Conservation (phyloP, 768 basidiomycete species). For the Boletus patriciae region DNA sequence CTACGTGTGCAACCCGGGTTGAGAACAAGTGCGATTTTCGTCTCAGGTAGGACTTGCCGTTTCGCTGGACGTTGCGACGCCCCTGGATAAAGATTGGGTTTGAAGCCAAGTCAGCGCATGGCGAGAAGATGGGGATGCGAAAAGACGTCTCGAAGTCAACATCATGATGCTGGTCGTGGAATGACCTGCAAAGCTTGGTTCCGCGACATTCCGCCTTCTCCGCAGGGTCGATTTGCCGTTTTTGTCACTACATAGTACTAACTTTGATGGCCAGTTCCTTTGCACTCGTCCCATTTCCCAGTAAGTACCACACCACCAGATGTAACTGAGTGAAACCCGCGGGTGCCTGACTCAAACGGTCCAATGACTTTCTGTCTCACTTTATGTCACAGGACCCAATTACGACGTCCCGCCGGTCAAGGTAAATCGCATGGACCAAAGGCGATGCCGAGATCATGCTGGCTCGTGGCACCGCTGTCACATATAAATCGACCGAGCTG, state of each 20-base stretch:
- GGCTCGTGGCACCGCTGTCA: too few relatives aligned
- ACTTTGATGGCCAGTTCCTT: too few relatives aligned
- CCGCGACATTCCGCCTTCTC: conserved; percentile 3
- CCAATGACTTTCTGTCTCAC: neutral
- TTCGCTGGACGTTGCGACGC: conserved; percentile 21
- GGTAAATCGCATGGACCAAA: neutral
- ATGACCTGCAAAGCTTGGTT: neutral
- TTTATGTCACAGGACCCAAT: neutral
- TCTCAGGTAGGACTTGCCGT: conserved; percentile 10
- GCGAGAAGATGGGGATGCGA: conserved; percentile 1
- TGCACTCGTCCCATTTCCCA: too few relatives aligned
- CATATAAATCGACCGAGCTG: neutral
- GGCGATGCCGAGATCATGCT: too few relatives aligned
- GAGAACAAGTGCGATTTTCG: neutral
- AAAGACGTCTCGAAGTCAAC: neutral
- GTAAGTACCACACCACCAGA: neutral
- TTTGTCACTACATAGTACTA: neutral
- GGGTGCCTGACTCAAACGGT: neutral
- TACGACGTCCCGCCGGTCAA: neutral
- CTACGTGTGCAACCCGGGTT: too few relatives aligned
- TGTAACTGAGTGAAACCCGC: conserved; percentile 1
- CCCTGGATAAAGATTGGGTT: conserved; percentile 5
- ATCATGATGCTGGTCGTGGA: conserved; percentile 8
- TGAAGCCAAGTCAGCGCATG: neutral
- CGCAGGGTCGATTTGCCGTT: conserved; percentile 5